phyloP scores from a whole-genome alignment of 805 yeast species.

The Candida michaelii region DNA sequence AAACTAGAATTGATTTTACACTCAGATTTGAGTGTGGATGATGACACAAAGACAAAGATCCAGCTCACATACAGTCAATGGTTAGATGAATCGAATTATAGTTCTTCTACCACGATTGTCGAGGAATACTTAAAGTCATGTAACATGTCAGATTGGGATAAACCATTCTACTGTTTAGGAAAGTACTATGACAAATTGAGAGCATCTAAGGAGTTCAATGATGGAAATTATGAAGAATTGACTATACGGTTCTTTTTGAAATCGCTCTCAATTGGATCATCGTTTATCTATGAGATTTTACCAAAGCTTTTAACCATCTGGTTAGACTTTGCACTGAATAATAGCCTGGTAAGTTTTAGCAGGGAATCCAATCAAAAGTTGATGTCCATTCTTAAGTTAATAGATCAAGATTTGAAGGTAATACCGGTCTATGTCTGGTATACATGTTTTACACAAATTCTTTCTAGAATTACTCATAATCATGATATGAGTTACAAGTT shows the following conservation, averaged over 20 bases:
- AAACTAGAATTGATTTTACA: constrained; percentile 46
- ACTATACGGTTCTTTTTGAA: constrained; percentile 57
- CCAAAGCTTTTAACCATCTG: constrained; percentile 91
- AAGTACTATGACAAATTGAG: constrained; percentile 73
- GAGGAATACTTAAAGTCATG: constrained; percentile 65
- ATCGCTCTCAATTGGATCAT: constrained; percentile 61
- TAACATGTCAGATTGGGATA: constrained; percentile 63
- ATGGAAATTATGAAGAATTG: constrained; percentile 55
- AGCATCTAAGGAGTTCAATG: constrained; percentile 55
- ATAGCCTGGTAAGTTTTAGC: constrained; percentile 13
- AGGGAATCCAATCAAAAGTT: constrained; percentile 30
- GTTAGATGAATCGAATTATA: constrained; percentile 84
- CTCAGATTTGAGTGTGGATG: constrained; percentile 10
- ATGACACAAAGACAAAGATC: constrained; percentile 36
- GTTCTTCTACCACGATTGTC: constrained; percentile 70
- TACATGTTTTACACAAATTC: constrained; percentile 78
- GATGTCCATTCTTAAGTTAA: constrained; percentile 1
- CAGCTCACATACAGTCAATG: constrained; percentile 82
- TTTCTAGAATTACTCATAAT: constrained; percentile 73
- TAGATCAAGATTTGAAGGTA: constrained; percentile 19
- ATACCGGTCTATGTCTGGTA: constrained; percentile 68
- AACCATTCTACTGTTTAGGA: constrained; percentile 79
- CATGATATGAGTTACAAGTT: constrained; percentile 55
- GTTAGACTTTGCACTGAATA: constrained; percentile 67
- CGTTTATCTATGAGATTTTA: constrained; percentile 74